Base-by-base conservation (phyloP, 2,329 filamentous ascomycete genomes). In the Daldinia eschscholtzii region DNA sequence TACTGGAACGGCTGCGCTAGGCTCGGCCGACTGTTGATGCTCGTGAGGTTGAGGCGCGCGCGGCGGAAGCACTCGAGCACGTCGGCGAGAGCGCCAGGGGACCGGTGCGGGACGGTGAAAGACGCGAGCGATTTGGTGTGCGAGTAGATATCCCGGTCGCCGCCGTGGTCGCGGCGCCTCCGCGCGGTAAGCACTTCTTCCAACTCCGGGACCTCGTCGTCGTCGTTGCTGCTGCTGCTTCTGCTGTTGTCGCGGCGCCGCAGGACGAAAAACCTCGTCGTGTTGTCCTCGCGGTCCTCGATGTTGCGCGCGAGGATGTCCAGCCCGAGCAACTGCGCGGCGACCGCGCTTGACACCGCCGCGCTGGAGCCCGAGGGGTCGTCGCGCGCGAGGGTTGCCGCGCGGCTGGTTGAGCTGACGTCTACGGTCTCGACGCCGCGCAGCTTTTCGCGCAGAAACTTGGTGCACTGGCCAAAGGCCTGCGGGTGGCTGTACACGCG, bases 401-500 rank as follows among this genome's bases (percentile, higher is more conserved):
- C 96, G 71, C 89, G 90, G 73, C 92, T 94, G 5, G 96, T 99
- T 30, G 74, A 96, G 68, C 90, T 92, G 48, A 93, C 91, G 77
- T 98, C 94, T 67, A 95, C 88, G 59, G 90, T 87, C 81, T 97
- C 93, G n/a, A 91, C 85, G 50, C 88, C 88, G 73, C 89, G 90
- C 69, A 97, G 87, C 74, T 92, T 84, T 30, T 85, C 83, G 7
- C 86, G 84, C 28, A 98, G 86, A 80, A 97, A 97, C 7, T 78
- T 80, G 50, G 90, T 89, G 80, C 94, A 98, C 82, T 99, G 96
- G 28, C 94, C 94, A 85, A 96, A 97, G 30, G 94, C 96, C 81
- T 99, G 96, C 9, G 95, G 94, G 80, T 99, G 96, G 26, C 93
- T 96, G 83, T 97, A 97, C 44, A 99, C 81, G 76, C 91, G 91